Base-by-base conservation (phyloP, 805 yeast genomes). In the Candida verbasci region DNA sequence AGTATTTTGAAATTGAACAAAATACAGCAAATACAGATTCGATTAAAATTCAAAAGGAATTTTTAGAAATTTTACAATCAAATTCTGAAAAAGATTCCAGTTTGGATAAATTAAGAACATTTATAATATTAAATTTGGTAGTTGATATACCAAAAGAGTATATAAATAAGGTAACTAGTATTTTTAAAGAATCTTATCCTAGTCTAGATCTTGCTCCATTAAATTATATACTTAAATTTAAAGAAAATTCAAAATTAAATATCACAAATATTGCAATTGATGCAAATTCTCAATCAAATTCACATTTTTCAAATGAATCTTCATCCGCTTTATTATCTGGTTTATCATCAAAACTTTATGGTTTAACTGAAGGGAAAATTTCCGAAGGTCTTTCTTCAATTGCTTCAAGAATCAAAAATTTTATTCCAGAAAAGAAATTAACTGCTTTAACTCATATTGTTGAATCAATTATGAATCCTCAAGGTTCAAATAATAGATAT, bases 1-100 rank as follows among this genome's bases (percentile, higher is more conserved):
- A 88, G 38, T 84, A 89, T 48, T 93, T 91, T 58, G 97, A 93
- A 62, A 79, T 93, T 42, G 99, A 93, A 62, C 97, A 91, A 55
- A 82, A 79, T 45, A 76, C 80, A 38, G 72, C 68, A 40, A 82
- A 82, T 58, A 72, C 78, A 11, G n/a, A n/a, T n/a, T n/a, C n/a
- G n/a, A n/a, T n/a, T n/a, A 76, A 65, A 70, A 73, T 67, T 12
- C 76, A 71, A 60, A 68, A 56, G 35, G 77, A 70, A 54, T 93
- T 76, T 57, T 63, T 75, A 44, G 83, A 77, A 10, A 66, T 82
- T 17, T 59, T 85, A 40, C 65, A 68, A 17, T 66, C 70, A 26
- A 61, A 60, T 21, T 62, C 80, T 18, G 72, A 71, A 33, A 67
- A 80, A 20, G 83, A 84, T 43, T 72, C 79, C 41, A 76, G 81